Evolutionary conservation across 805 yeast genomes (phyloP), one percentile per base, ranked within the genome.

Genomic region (Saccharomycopsis fibuligera): DNA sequence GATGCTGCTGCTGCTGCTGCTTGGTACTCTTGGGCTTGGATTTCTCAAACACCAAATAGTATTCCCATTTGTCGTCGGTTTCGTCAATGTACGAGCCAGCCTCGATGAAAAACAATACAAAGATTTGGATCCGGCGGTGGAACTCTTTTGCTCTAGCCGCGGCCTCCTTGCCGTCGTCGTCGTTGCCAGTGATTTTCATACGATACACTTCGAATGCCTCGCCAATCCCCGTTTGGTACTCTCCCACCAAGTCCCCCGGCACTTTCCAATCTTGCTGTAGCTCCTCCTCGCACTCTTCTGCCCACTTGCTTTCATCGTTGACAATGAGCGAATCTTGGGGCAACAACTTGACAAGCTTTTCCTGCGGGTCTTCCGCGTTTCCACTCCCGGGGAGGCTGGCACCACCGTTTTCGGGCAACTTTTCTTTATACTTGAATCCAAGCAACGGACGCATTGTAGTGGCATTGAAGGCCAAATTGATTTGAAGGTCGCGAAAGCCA

Each of bases 71-170:
- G 6, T 74, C 72, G 63, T 93, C 99, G 0, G 63, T 63, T 35
- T 74, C 72, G 60, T 90, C 96, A 48, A 93, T 88, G 58, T 78
- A 86, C 1, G 95, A 80, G 1, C 96, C 98, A 0, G 96, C 98
- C 62, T 93, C 99, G 56, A 93, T 91, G 66, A 83, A 89, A 9
- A 93, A 69, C 24, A 91, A 67, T 14, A 86, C 86, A 57, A 93
- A 77, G 1, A 90, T 79, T 57, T 88, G 95, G 55, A 89, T 70
- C 51, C 96, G 67, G 44, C 72, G 65, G 58, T 82, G 90, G 45
- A 88, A 63, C 53, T 75, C 78, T 41, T 66, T 57, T 0, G 81
- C 79, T n/a, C n/a, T n/a, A n/a, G n/a, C n/a, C 16, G 16, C 21
- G 3, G n/a, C 27, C 4, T 58, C 59, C 0, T 59, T 60, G n/a